Conservation (phyloP, 139 green algal species). For the Micractinium conductrix region DNA sequence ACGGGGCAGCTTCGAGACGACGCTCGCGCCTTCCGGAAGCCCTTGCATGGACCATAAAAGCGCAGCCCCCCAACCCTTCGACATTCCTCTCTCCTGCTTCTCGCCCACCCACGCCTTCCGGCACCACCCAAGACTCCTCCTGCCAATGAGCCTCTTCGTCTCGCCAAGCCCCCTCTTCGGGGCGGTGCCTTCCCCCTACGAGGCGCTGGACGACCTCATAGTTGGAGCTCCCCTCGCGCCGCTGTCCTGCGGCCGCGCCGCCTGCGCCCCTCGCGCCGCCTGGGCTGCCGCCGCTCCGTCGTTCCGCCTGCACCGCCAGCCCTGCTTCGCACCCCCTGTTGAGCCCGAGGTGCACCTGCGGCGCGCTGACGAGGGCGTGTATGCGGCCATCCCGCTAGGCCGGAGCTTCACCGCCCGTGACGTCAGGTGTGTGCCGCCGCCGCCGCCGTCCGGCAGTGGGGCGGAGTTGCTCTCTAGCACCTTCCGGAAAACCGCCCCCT, state of each 20-base stretch:
- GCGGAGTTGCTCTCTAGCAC: background rate
- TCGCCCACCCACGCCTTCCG: background rate
- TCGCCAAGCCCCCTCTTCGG: background rate
- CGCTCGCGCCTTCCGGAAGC: too few species aligned
- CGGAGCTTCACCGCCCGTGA: background rate
- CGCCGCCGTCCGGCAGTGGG: background rate
- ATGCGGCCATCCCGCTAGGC: background rate
- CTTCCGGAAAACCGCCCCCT: background rate
- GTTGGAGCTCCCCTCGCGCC: too few species aligned
- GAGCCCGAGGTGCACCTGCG: slow-evolving; percentile 19
- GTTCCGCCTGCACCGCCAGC: slow-evolving; percentile 11
- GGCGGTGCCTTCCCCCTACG: background rate
- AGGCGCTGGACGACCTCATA: background rate
- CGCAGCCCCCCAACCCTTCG: background rate
- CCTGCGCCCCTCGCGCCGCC: background rate
- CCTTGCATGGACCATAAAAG: background rate
- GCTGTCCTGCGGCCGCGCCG: background rate
- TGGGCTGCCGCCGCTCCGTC: background rate
- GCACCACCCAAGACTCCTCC: background rate
- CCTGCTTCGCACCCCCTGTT: background rate
- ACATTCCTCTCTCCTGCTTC: background rate
- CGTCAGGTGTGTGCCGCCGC: slow-evolving; percentile 3
- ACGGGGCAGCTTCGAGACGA: background rate
- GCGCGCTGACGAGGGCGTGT: slow-evolving; percentile 1
- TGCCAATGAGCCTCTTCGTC: background rate